These are phyloP conservation scores for Halophytophthora batemanensis DNA, from an alignment of 352 stramenopile genomes.

Conservation along the genomic window DNA sequence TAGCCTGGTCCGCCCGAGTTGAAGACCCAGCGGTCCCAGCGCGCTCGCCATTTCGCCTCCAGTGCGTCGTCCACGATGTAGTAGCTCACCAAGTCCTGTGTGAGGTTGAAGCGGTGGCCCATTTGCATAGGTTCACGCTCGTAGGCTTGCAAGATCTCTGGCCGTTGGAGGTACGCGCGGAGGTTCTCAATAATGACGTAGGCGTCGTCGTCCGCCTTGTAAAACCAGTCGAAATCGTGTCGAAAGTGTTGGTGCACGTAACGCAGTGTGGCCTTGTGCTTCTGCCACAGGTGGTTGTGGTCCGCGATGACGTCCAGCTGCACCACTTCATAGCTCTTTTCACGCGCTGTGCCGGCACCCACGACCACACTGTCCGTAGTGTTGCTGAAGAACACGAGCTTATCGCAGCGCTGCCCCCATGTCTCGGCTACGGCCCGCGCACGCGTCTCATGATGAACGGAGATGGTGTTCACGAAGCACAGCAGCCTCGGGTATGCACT, in stretches of 20 bases:
- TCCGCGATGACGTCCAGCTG: constrained; percentile 65
- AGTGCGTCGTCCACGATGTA: constrained; percentile 71
- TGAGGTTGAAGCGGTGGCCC: constrained; percentile 78
- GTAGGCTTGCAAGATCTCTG: constrained; percentile 62
- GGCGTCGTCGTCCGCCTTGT: constrained; percentile 82
- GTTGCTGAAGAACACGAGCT: constrained; percentile 85
- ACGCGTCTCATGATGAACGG: constrained; percentile 53
- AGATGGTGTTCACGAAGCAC: constrained; percentile 85
- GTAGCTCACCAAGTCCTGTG: constrained; percentile 64
- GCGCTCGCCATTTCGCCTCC: constrained; percentile 44
- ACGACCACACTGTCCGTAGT: constrained; percentile 46
- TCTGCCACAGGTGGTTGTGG: constrained; percentile 83
- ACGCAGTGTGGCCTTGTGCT: constrained; percentile 70
- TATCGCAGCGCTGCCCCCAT: constrained; percentile 77
- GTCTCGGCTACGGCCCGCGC: constrained; percentile 71
- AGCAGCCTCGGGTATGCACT: constrained; percentile 51
- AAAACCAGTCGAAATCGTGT: constrained; percentile 85
- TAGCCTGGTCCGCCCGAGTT: constrained; percentile 79
- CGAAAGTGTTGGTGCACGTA: constrained; percentile 73
- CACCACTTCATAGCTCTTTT: constrained; percentile 52
- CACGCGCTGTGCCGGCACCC: constrained; percentile 13
- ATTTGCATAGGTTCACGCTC: constrained; percentile 68
- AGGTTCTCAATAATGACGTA: constrained; percentile 84
- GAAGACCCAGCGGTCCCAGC: constrained; percentile 76
- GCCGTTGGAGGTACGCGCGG: constrained; percentile 47